Evolutionary conservation across 2,329 filamentous ascomycete species (phyloP).

Genomic region (Cladophialophora bantiana): DNA sequence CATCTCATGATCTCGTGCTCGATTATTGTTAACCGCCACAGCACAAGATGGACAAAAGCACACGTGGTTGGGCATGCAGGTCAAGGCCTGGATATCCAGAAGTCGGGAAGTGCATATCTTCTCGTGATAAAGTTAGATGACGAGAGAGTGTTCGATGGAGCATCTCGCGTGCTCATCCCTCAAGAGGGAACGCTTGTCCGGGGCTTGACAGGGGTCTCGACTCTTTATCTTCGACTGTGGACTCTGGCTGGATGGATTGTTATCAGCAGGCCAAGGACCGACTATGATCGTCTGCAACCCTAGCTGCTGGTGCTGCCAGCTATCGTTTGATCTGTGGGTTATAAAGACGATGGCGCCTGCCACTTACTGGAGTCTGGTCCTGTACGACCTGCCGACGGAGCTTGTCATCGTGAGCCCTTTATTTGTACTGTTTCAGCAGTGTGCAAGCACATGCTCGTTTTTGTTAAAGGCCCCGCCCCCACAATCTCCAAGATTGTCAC

Average conservation of each 20-base stretch:
- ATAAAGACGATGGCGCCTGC: slow-evolving; percentile 27
- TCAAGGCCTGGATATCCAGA: not conserved
- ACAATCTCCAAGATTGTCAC: slow-evolving; percentile 13
- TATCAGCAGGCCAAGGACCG: slow-evolving; percentile 25
- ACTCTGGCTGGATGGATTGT: slow-evolving; percentile 16
- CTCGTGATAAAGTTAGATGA: slow-evolving; percentile 5
- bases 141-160: not conserved
- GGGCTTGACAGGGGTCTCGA: slow-evolving; percentile 25
- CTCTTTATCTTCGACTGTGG: slow-evolving; percentile 29
- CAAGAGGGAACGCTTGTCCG: slow-evolving; percentile 25
- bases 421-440: not conserved
- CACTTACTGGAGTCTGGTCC: not conserved
- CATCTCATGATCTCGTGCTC: not conserved
- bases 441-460: not conserved
- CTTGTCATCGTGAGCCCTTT: not conserved
- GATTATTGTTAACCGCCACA: not conserved
- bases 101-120: not conserved
- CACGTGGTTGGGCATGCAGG: slow-evolving; percentile 7
- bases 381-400: not conserved
- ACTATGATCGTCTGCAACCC: slow-evolving; percentile 8
- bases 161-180: slow-evolving; percentile 29
- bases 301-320: slow-evolving; percentile 9
- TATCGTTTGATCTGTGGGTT: slow-evolving; percentile 15
- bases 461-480: slow-evolving; percentile 9
- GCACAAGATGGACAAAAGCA: not conserved